phyloP scores from a whole-genome alignment of 768 basidiomycete species.

The Fomitopsis serialis region DNA sequence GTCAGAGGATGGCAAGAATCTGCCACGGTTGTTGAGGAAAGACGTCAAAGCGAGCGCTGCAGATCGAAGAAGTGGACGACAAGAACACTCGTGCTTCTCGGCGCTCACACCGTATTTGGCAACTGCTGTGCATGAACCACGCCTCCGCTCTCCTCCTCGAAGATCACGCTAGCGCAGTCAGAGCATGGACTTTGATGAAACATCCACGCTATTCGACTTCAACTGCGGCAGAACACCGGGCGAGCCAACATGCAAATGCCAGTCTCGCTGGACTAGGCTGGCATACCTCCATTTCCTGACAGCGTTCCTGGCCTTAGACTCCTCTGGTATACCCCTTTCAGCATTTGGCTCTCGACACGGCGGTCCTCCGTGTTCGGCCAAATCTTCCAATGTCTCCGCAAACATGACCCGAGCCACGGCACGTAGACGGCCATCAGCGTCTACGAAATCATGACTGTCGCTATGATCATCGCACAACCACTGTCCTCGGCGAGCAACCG shows the following conservation, averaged over 20 bases:
- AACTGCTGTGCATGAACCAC: not conserved
- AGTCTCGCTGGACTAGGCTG: too few species aligned
- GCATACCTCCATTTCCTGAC: not conserved
- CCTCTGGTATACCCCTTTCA: not conserved
- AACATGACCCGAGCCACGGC: not conserved
- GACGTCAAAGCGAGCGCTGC: not conserved
- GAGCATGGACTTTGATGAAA: too few species aligned
- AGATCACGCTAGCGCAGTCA: too few species aligned
- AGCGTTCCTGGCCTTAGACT: not conserved
- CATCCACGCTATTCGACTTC: too few species aligned
- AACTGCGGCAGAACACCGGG: too few species aligned
- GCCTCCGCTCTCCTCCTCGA: not conserved
- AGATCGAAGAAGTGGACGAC: not conserved
- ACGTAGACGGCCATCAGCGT: not conserved
- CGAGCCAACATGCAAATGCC: too few species aligned
- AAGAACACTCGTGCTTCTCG: not conserved
- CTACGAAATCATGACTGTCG: not conserved
- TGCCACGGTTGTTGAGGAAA: not conserved
- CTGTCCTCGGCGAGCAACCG: not conserved
- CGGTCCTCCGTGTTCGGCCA: too few species aligned
- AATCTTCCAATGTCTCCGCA: too few species aligned
- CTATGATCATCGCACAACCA: not conserved
- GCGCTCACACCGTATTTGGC: conserved; percentile 2
- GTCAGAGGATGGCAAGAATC: not conserved
- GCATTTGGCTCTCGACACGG: not conserved